Evolutionary conservation across 1,139 yeast species (phyloP), one percentile per base, ranked within the genome.

Genomic region (Arxiozyma bovina): DNA sequence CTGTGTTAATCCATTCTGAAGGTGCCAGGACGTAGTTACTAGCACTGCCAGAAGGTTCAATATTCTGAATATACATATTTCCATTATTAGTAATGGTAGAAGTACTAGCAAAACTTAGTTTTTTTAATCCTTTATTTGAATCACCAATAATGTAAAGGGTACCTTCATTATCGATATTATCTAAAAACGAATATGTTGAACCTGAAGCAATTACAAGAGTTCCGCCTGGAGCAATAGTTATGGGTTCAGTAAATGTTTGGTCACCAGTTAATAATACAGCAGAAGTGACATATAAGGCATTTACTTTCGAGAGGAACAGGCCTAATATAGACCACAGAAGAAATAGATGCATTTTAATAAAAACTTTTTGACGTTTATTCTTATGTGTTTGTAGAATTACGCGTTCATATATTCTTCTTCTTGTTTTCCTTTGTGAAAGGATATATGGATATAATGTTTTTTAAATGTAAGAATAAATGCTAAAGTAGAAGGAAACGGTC

Each of bases 121-220:
- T 47, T 6, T 42, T 15, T 17, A 47, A 34, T 6, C 49, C 49
- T 20, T 12, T 3, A 38, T 34, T 34, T 15, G 43, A 17, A 23
- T 47, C 49, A 47, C 49, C 49, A 38, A 47, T 38, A 22, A 47
- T 38, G 20, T 47, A 22, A 8, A 47, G 30, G 17, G 49, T 47
- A 47, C 49, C 49, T 21, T 34, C 42, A 8, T 38, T 34, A 40
- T 47, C 30, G n/a, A 47, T 15, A 21, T 47, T 42, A 22, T 30
- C 43, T 38, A 21, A 22, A 20, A 47, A 47, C 12, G 40, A 27
- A 21, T 47, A 47, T 22, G n/a, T 18, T 4, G 42, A 34, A 47
- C 49, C 49, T 4, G 42, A 38, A 21, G 38, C 27, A 20, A 47
- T 38, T 17, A 27, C 22, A 21, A 47, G 40, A 15, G 49, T 47